phyloP scores from a whole-genome alignment of 1,284 basidiomycete genomes.

The Amylostereum chailletii region DNA sequence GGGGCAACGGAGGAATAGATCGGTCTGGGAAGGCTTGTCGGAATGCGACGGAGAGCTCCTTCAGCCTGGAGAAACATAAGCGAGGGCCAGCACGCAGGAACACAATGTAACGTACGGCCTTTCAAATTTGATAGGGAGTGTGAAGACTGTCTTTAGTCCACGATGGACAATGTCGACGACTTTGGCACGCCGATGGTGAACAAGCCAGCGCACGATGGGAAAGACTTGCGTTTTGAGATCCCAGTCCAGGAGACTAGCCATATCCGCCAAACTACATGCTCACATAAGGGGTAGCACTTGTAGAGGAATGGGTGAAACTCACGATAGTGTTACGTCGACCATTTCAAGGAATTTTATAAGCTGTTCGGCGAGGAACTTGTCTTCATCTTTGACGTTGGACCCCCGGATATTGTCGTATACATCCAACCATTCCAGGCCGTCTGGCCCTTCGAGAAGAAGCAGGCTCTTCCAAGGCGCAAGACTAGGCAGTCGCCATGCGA shows the following conservation, averaged over 20 bases:
- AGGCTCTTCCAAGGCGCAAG: conserved; percentile 92
- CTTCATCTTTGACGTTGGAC: conserved; percentile 54
- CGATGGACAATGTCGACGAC: conserved; percentile 80
- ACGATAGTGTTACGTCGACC: conserved; percentile 59
- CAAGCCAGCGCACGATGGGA: conserved; percentile 83
- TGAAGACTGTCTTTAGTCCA: conserved; percentile 81
- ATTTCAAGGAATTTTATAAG: conserved; percentile 61
- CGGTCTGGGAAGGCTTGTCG: conserved; percentile 54
- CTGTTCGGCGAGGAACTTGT: conserved; percentile 59
- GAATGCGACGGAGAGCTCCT: conserved; percentile 57
- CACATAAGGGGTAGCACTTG: conserved; percentile 2
- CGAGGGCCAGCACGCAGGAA: not conserved
- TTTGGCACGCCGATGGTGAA: conserved; percentile 84
- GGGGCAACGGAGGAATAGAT: conserved; percentile 62
- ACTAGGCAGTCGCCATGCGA: conserved; percentile 64
- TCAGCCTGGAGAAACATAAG: conserved; percentile 34
- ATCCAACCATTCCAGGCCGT: conserved; percentile 40
- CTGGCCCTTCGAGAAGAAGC: conserved; percentile 58
- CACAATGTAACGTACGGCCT: conserved; percentile 40
- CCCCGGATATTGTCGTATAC: conserved; percentile 53
- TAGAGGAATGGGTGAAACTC: conserved; percentile 18
- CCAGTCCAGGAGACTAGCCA: conserved; percentile 80
- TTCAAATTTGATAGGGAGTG: conserved; percentile 60
- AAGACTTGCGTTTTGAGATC: conserved; percentile 82
- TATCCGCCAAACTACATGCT: conserved; percentile 64